phyloP scores from a whole-genome alignment of 208 protist species.

The Herpetomonas tarakana region DNA sequence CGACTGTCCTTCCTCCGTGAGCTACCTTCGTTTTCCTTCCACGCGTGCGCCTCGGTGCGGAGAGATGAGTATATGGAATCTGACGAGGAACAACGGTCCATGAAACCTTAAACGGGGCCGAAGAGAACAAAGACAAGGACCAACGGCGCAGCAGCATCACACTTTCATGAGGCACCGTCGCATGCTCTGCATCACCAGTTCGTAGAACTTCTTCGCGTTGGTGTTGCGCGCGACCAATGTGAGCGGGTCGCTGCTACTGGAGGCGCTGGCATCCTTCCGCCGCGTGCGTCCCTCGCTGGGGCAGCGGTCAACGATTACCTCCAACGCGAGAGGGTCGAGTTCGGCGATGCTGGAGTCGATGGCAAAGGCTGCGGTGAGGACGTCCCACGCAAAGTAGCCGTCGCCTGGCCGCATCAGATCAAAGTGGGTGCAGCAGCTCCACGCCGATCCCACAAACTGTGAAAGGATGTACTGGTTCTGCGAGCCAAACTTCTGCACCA shows the following conservation, averaged over 20 bases:
- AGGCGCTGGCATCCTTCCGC: conserved; percentile 5
- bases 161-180: conserved; percentile 31
- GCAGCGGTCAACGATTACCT: conserved; percentile 41
- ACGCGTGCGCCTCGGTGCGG: too few species aligned
- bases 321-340: conserved; percentile 43
- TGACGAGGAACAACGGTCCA: too few species aligned
- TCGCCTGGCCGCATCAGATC: conserved; percentile 59
- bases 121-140: too few species aligned
- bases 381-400: conserved; percentile 89
- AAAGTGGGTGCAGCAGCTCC: conserved; percentile 77
- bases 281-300: conserved; percentile 58
- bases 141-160: too few species aligned
- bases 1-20: too few species aligned
- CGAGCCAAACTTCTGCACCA: conserved; percentile 75
- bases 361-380: conserved; percentile 79
- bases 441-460: conserved; percentile 78
- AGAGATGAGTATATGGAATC: too few species aligned
- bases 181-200: conserved; percentile 47
- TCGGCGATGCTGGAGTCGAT: conserved; percentile 51
- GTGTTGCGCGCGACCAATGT: conserved; percentile 54
- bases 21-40: too few species aligned
- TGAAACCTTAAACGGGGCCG: too few species aligned
- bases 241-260: conserved; percentile 2
- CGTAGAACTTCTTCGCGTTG: conserved; percentile 60
- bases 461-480: conserved; percentile 80